These are phyloP conservation scores for Pyricularia pennisetigena DNA, from an alignment of 2,329 filamentous ascomycete species.

Conservation along the genomic window DNA sequence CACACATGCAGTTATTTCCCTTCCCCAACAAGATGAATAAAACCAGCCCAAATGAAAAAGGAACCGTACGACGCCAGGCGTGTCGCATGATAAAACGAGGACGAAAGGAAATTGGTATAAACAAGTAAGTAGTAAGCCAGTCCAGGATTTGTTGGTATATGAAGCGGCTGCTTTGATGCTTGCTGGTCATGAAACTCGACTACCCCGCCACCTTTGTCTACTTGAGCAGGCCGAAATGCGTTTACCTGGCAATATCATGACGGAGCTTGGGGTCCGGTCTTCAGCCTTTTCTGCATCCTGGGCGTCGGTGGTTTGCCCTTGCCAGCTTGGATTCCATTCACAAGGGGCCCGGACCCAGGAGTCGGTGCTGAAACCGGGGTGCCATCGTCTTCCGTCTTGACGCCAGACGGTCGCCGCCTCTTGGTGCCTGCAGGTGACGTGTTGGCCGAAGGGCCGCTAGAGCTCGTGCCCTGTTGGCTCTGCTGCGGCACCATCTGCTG, in stretches of 20 bases:
- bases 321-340: constrained; percentile 38
- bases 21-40: not conserved
- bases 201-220: not conserved
- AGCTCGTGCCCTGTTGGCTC: constrained; percentile 58
- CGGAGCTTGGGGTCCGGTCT: constrained; percentile 27
- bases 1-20: not conserved
- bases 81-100: not conserved
- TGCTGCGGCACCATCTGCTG: constrained; percentile 58
- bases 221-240: not conserved
- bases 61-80: constrained; percentile 2
- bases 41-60: not conserved
- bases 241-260: not conserved
- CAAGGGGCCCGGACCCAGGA: constrained; percentile 30
- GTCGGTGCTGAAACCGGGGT: constrained; percentile 34
- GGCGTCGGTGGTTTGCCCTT: constrained; percentile 47
- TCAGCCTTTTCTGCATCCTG: constrained; percentile 43
- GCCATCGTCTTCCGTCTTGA: constrained; percentile 47
- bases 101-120: constrained; percentile 1
- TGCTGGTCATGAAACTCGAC: not conserved
- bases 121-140: not conserved
- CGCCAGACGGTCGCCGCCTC: constrained; percentile 43
- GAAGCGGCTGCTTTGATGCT: not conserved
- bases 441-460: constrained; percentile 57
- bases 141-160: not conserved
- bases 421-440: constrained; percentile 55